phyloP scores from a whole-genome alignment of 2,329 filamentous ascomycete species.

The Aspergillus glaucus region DNA sequence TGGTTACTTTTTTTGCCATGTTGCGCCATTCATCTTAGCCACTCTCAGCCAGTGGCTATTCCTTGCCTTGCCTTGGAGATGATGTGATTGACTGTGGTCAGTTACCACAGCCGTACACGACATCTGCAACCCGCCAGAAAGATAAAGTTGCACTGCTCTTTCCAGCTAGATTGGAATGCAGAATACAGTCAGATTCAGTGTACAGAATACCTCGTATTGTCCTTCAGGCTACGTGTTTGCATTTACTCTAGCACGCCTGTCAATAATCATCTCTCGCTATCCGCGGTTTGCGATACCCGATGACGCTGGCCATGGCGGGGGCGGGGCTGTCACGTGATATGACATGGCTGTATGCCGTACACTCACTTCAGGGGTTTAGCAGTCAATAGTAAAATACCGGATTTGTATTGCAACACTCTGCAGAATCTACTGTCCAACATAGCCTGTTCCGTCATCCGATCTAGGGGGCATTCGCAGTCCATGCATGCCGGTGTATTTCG shows the following conservation, averaged over 20 bases:
- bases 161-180: too few species aligned
- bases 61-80: too few species aligned
- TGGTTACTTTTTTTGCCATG: background rate
- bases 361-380: too few species aligned
- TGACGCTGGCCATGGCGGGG: background rate
- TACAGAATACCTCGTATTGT: too few species aligned
- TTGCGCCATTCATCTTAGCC: background rate
- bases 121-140: too few species aligned
- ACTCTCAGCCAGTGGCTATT: background rate
- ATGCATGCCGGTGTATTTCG: slow-evolving; percentile 60
- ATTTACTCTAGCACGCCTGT: background rate
- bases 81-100: too few species aligned
- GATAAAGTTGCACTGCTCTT: too few species aligned
- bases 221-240: too few species aligned
- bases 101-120: too few species aligned
- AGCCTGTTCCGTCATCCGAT: slow-evolving; percentile 19
- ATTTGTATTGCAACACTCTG: too few species aligned
- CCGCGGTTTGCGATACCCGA: background rate
- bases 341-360: background rate
- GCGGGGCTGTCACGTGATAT: slow-evolving; percentile 5
- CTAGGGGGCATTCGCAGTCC: slow-evolving; percentile 52
- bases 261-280: background rate
- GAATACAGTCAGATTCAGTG: too few species aligned
- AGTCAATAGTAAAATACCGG: background rate
- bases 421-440: slow-evolving; percentile 18